Base-by-base conservation (phyloP, 164 flowering plant species). In the Malania oleifera region DNA sequence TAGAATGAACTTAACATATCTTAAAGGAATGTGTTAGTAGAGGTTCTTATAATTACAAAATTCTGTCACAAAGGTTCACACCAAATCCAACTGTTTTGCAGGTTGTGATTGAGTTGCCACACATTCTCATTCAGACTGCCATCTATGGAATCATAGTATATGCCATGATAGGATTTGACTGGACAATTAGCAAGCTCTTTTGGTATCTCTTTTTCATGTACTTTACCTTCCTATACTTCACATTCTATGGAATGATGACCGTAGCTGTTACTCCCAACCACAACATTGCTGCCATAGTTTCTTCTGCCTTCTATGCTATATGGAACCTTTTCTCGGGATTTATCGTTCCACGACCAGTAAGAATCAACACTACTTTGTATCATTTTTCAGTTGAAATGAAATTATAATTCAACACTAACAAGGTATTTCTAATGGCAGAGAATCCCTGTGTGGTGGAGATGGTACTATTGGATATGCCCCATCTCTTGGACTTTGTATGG, bases 261-360 rank as follows among this genome's bases (percentile, higher is more conserved):
- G 69, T 74, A 25, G 79, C 80, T 3, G 61, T 70, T 10, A 71
- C 80, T 9, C 83, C 83, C 43, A 74, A 76, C 70, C 79, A 67
- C 35, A 48, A 63, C 54, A 61, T 76, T 39, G 77, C 83, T 38
- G 73, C 75, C 60, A 59, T 79, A 2, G 29, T 60, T 22, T 67
- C 81, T n/a, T 63, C 83, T 10, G 67, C 67, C 15, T 79, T 77
- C 69, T 72, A 69, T 7, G 59, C 56, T 13, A 27, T 79, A 13
- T 79, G 83, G 81, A 76, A 70, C 60, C 64, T 79, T 20, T 79
- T 79, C 67, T 76, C 81, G 1, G 83, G 83, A 15, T 79, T 76
- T 56, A n/a, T 77, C 49, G 34, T 76, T 31, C 83, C 83, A 10
- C 56, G 55, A 29, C 44, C 79, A 3, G 83, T 77, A 67, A 77